Evolutionary conservation across 305 asterid genomes (phyloP).

Genomic region (Fraxinus floribunda): DNA sequence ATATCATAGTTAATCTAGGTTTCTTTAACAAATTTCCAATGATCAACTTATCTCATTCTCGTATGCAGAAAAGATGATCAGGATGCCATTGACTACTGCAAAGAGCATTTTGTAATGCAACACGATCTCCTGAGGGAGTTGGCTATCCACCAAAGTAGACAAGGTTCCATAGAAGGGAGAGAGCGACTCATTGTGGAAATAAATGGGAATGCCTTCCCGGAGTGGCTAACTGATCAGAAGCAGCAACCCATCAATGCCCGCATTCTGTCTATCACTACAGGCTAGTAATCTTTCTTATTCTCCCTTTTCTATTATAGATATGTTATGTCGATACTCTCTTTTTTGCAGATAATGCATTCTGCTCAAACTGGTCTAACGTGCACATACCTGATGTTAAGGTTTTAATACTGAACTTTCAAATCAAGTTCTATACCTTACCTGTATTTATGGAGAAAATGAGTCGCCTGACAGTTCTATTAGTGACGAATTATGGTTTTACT

Average conservation of each 20-base stretch:
- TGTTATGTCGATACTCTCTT: background rate
- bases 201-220: constrained; percentile 25
- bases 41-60: background rate
- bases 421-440: constrained; percentile 25
- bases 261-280: constrained; percentile 29
- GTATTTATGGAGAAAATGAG: constrained; percentile 23
- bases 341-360: constrained; percentile 27
- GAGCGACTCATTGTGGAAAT: constrained; percentile 28
- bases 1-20: background rate
- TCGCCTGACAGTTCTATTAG: constrained; percentile 22
- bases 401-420: constrained; percentile 28
- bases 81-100: constrained; percentile 21
- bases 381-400: constrained; percentile 28
- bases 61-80: constrained; percentile 28
- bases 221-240: constrained; percentile 24
- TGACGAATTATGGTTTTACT: constrained; percentile 25
- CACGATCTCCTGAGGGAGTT: constrained; percentile 39
- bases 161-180: constrained; percentile 24
- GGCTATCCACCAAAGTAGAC: constrained; percentile 26
- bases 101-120: constrained; percentile 30
- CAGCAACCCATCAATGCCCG: constrained; percentile 20
- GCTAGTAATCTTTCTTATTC: background rate
- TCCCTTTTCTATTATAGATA: background rate
- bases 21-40: background rate
- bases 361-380: constrained; percentile 18